Evolutionary conservation across 2,329 filamentous ascomycete species (phyloP).

Genomic region (Pseudogymnoascus sp.): DNA sequence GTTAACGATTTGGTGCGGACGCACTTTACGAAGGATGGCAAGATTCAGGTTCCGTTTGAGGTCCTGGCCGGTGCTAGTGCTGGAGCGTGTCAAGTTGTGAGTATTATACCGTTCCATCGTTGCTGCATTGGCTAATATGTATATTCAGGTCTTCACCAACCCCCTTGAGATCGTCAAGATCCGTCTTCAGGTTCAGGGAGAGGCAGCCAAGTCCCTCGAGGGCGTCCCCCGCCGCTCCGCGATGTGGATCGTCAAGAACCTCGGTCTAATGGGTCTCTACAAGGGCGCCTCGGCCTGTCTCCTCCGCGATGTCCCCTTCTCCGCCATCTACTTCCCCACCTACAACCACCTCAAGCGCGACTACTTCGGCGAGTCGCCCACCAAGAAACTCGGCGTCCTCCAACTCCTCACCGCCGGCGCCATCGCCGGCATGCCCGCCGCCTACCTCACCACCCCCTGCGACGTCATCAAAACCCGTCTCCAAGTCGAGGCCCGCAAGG

Average conservation of each 20-base stretch:
- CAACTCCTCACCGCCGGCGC: constrained; percentile 92
- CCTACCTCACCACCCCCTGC: constrained; percentile 92
- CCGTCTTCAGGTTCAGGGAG: constrained; percentile 91
- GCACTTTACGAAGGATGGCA: constrained; percentile 64
- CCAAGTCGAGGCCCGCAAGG: constrained; percentile 95
- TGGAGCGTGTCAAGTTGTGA: constrained; percentile 91
- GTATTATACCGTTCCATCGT: constrained; percentile 32
- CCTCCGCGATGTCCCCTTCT: constrained; percentile 94
- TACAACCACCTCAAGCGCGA: constrained; percentile 94
- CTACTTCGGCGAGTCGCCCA: constrained; percentile 80
- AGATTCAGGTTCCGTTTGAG: constrained; percentile 65
- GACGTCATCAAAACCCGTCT: constrained; percentile 99
- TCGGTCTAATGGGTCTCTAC: constrained; percentile 90
- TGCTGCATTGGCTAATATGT: constrained; percentile 11
- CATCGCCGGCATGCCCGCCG: constrained; percentile 85
- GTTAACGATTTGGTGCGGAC: constrained; percentile 89
- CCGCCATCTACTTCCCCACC: constrained; percentile 95
- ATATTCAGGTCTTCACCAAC: constrained; percentile 78
- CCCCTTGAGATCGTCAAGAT: constrained; percentile 99
- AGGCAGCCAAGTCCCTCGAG: constrained; percentile 81
- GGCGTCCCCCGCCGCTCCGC: constrained; percentile 80
- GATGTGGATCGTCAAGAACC: constrained; percentile 94
- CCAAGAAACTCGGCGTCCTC: constrained; percentile 80
- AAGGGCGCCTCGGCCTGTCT: constrained; percentile 94
- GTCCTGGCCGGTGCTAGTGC: constrained; percentile 81